Evolutionary conservation across 2,329 filamentous ascomycete species (phyloP).

Genomic region (Seiridium unicorne): DNA sequence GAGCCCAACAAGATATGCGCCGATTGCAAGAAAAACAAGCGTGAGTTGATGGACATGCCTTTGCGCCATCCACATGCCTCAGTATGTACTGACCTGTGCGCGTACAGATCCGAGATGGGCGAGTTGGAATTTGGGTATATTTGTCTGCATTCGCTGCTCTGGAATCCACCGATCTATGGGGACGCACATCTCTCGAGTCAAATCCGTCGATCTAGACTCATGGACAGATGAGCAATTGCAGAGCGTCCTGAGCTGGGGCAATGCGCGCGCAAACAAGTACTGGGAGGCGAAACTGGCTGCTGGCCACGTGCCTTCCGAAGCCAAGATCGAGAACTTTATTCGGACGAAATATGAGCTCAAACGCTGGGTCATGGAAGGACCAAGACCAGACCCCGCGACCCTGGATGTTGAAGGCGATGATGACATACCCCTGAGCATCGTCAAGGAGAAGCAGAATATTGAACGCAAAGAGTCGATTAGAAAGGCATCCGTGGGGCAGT

Average conservation of each 20-base stretch:
- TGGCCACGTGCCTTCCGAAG: slow-evolving; percentile 90
- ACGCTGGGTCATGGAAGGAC: slow-evolving; percentile 98
- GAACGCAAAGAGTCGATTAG: slow-evolving; percentile 59
- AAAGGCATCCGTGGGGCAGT: slow-evolving; percentile 54
- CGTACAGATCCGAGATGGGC: slow-evolving; percentile 90
- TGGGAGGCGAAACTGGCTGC: slow-evolving; percentile 94
- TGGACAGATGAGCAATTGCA: slow-evolving; percentile 99
- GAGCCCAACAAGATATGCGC: slow-evolving; percentile 96
- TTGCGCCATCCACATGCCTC: slow-evolving; percentile 7
- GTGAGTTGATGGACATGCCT: slow-evolving; percentile 47
- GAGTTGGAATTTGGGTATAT: slow-evolving; percentile 97
- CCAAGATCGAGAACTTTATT: slow-evolving; percentile 99
- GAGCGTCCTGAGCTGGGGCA: slow-evolving; percentile 93
- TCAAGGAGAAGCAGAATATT: slow-evolving; percentile 65
- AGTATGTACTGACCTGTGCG: background rate
- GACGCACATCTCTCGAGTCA: slow-evolving; percentile 96
- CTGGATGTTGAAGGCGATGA: slow-evolving; percentile 84
- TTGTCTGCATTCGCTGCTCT: slow-evolving; percentile 96
- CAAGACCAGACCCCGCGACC: slow-evolving; percentile 87
- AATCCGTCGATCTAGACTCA: slow-evolving; percentile 94
- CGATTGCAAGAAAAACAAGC: slow-evolving; percentile 98
- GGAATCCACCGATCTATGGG: slow-evolving; percentile 99
- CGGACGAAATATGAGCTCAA: slow-evolving; percentile 98
- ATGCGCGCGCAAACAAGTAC: slow-evolving; percentile 95
- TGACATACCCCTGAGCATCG: slow-evolving; percentile 65